Percentiles rank a stretch among this genome's conserved stretches.
These are phyloP conservation scores for Cladophialophora psammophila DNA, from an alignment of 2,329 filamentous ascomycete species.

Conservation along the genomic window DNA sequence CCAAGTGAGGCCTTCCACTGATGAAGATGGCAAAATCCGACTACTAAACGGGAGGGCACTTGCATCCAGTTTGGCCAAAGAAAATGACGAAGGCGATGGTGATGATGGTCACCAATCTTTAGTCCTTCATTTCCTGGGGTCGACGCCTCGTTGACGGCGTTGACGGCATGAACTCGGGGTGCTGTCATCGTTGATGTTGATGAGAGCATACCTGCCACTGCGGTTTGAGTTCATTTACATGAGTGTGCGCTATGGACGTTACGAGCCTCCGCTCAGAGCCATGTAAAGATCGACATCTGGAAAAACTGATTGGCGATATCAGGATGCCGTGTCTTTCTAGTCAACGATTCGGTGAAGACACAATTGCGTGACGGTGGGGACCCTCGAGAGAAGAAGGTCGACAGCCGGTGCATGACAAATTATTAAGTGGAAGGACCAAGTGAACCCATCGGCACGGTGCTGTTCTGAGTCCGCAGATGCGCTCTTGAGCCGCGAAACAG, in stretches of 20 bases:
- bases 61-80: not conserved
- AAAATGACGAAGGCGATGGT: not conserved
- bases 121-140: not conserved
- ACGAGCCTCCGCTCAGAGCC: not conserved
- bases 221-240: not conserved
- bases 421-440: constrained; percentile 39
- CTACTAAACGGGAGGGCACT: not conserved
- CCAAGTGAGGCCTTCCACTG: too few species aligned
- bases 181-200: not conserved
- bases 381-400: not conserved
- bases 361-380: not conserved
- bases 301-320: not conserved
- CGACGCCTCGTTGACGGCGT: not conserved
- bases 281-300: not conserved
- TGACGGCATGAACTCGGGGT: not conserved
- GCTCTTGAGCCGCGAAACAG: constrained; percentile 93
- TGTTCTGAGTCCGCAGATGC: constrained; percentile 67
- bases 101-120: not conserved
- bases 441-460: constrained; percentile 35
- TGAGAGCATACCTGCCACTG: not conserved
- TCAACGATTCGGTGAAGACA: not conserved
- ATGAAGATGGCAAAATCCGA: too few species aligned
- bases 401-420: not conserved
- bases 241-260: not conserved
- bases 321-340: not conserved